phyloP scores from a whole-genome alignment of 2,329 filamentous ascomycete species.

The Sordariomycetes sp. region DNA sequence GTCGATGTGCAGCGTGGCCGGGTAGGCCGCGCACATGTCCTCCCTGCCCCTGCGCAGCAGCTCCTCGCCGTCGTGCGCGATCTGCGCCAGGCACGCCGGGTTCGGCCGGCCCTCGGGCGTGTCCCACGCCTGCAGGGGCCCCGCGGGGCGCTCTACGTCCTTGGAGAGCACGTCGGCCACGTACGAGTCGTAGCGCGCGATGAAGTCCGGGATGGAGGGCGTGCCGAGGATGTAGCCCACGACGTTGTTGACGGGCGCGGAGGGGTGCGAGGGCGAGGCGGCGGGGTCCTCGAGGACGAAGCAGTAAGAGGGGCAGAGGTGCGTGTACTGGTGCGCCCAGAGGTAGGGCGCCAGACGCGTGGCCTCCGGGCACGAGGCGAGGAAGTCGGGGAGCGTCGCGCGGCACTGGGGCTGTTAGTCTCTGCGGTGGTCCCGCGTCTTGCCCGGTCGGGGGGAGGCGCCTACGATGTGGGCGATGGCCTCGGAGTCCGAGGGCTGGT shows the following conservation, averaged over 20 bases:
- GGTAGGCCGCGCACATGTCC: slow-evolving; percentile 20
- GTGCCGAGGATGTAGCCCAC: slow-evolving; percentile 40
- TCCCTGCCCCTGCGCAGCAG: slow-evolving; percentile 25
- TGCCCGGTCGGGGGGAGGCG: neutral
- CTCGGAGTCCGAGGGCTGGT: slow-evolving; percentile 25
- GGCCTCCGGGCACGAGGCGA: slow-evolving; percentile 21
- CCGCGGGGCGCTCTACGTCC: neutral
- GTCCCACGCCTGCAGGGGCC: neutral
- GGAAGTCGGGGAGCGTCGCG: slow-evolving; percentile 31
- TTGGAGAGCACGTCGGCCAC: slow-evolving; percentile 19
- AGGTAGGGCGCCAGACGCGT: slow-evolving; percentile 32
- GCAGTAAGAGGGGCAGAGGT: slow-evolving; percentile 31
- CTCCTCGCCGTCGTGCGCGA: slow-evolving; percentile 27
- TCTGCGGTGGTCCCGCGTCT: neutral
- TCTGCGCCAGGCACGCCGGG: slow-evolving; percentile 25
- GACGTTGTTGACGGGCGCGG: slow-evolving; percentile 13
- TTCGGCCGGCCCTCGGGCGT: slow-evolving; percentile 13
- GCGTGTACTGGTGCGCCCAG: slow-evolving; percentile 40
- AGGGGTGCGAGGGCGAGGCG: slow-evolving; percentile 9
- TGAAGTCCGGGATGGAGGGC: slow-evolving; percentile 29
- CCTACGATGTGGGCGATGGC: slow-evolving; percentile 29
- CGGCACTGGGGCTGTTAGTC: slow-evolving; percentile 25
- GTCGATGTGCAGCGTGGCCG: slow-evolving; percentile 39
- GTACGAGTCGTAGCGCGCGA: slow-evolving; percentile 26
- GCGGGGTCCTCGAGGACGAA: slow-evolving; percentile 36